These are phyloP conservation scores for Chalciporus chontae DNA, from an alignment of 768 basidiomycete species.

Conservation along the genomic window DNA sequence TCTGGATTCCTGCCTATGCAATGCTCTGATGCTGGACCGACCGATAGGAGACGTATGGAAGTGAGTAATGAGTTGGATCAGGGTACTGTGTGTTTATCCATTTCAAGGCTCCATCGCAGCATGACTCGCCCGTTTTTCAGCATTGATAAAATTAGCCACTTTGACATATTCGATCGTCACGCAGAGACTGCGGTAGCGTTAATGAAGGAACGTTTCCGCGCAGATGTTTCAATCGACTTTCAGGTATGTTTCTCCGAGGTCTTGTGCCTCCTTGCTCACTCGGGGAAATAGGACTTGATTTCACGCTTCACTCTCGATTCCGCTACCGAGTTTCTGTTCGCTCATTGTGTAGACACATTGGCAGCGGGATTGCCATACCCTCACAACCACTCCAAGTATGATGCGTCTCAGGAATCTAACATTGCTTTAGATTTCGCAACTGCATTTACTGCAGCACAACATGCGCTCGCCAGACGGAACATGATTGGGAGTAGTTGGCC, in stretches of 20 bases:
- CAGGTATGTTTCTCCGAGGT: conserved; percentile 37
- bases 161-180: conserved; percentile 58
- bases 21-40: conserved; percentile 1
- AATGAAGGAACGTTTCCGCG: conserved; percentile 40
- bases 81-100: not conserved
- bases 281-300: conserved; percentile 36
- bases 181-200: conserved; percentile 44
- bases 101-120: conserved; percentile 52
- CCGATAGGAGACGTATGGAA: conserved; percentile 65
- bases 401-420: conserved; percentile 11
- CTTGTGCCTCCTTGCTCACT: not conserved
- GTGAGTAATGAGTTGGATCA: conserved; percentile 30
- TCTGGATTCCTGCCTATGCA: not conserved
- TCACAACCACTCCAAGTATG: conserved; percentile 15
- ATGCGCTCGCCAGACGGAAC: conserved; percentile 25
- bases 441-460: conserved; percentile 36
- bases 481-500: conserved; percentile 38
- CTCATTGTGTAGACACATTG: conserved; percentile 39
- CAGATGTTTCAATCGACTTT: conserved; percentile 55
- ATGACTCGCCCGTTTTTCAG: conserved; percentile 74
- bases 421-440: conserved; percentile 26
- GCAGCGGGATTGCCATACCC: conserved; percentile 37
- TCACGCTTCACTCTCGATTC: conserved; percentile 50
- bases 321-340: conserved; percentile 53
- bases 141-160: conserved; percentile 57